Evolutionary conservation across 2,329 filamentous ascomycete genomes (phyloP).

Genomic region (Pseudogymnoascus sp.): DNA sequence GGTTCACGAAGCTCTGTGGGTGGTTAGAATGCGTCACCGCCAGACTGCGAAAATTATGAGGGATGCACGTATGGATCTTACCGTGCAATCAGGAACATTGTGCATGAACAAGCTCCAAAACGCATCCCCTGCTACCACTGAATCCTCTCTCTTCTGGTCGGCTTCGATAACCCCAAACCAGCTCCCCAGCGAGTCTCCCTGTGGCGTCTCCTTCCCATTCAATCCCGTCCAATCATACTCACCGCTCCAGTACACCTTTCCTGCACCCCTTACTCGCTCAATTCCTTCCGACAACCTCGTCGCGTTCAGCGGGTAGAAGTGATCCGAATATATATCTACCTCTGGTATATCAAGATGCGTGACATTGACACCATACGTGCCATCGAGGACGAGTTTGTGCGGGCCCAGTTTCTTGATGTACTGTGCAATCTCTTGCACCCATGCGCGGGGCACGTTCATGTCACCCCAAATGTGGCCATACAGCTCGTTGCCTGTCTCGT

Average conservation of each 20-base stretch:
- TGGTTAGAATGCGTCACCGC: not conserved
- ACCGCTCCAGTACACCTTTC: slow-evolving; percentile 37
- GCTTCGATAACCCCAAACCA: slow-evolving; percentile 36
- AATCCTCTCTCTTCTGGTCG: slow-evolving; percentile 19
- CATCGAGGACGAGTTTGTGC: slow-evolving; percentile 38
- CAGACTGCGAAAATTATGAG: not conserved
- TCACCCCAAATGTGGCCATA: slow-evolving; percentile 36
- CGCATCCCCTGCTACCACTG: slow-evolving; percentile 33
- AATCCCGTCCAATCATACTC: slow-evolving; percentile 39
- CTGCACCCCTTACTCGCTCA: slow-evolving; percentile 27
- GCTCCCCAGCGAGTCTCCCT: slow-evolving; percentile 29
- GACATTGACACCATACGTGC: slow-evolving; percentile 40
- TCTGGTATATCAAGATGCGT: slow-evolving; percentile 35
- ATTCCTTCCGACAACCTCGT: slow-evolving; percentile 33
- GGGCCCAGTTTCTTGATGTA: slow-evolving; percentile 36
- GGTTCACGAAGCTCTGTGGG: slow-evolving; percentile 34
- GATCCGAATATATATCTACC: slow-evolving; percentile 40
- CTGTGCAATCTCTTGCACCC: slow-evolving; percentile 35
- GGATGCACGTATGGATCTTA: slow-evolving; percentile 18
- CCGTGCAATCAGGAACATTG: slow-evolving; percentile 36
- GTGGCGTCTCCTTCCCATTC: slow-evolving; percentile 15
- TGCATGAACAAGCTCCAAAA: slow-evolving; percentile 41
- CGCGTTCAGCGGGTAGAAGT: slow-evolving; percentile 39
- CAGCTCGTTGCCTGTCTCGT: slow-evolving; percentile 43
- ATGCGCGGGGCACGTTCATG: slow-evolving; percentile 35